Evolutionary conservation across 83 land plant genomes (phyloP), one percentile per base, ranked within the genome.

Genomic region (Picea abies): DNA sequence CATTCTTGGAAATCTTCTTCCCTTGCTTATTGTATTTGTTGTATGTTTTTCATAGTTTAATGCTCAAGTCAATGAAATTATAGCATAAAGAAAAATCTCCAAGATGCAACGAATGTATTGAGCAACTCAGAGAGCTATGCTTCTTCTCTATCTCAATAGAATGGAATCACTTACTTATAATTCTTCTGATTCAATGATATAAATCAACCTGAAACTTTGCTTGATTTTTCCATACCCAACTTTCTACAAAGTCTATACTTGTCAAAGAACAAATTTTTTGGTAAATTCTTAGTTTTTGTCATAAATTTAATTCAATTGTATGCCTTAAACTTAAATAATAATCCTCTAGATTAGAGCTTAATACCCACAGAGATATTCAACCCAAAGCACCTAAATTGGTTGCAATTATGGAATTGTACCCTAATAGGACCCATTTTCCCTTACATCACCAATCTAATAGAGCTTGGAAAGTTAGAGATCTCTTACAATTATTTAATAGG

Each of bases 231-330:
- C 0, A 39, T 63, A 0, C 56, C 90, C 72, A 64, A 39, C 39
- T 81, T 83, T 17, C 78, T 92, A 11, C 73, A 85, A 63, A 29
- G 73, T 15, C 83, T 90, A 16, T 89, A 92, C 80, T 44, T 92
- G 20, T 90, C 92, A 32, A 78, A 82, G 72, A 93, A 93, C n/a
- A 49, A n/a, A 4, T 29, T 86, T 91, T 76, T 80, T 8, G 91
- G 93, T 23, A 83, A 84, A 8, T 91, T 93, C 60, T 93, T 93
- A 47, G 19, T 85, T 22, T 90, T 87, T 19, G 25, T 94, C 37
- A 35, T 19, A 65, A 86, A 84, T 37, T 87, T 92, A 25, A 80
- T 89, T 64, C 80, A 68, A 61, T 84, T 96, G 26, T 87, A 90
- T 76, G 32, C 63, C 10, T 63, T 96, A 26, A 78, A 87, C 62